A percentile compares a stretch with the other conserved stretches of the same genome.
phyloP scores from a whole-genome alignment of 257 asterid genomes.

The Paraleonurus japonicus region DNA sequence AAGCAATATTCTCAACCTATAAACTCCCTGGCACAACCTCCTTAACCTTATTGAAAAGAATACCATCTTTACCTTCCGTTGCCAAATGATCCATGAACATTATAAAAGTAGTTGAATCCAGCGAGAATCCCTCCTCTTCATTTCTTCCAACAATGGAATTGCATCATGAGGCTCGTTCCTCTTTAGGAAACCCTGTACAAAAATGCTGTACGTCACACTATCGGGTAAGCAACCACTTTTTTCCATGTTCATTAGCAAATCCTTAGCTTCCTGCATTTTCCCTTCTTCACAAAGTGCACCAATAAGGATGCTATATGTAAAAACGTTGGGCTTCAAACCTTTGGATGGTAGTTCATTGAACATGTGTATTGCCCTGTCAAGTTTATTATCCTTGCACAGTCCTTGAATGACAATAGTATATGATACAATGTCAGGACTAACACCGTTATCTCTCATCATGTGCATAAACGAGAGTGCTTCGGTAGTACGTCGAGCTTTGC shows the following conservation, averaged over 20 bases:
- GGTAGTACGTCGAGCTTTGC: not conserved
- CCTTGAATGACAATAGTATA: not conserved
- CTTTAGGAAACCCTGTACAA: constrained; percentile 1
- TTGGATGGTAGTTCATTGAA: not conserved
- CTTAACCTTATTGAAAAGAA: not conserved
- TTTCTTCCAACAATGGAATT: constrained; percentile 6
- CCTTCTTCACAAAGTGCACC: not conserved
- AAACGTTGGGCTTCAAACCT: not conserved
- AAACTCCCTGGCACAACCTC: not conserved
- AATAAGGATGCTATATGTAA: not conserved
- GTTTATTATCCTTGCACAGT: constrained; percentile 7
- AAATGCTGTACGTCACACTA: not conserved
- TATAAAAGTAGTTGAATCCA: not conserved
- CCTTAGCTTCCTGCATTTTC: not conserved
- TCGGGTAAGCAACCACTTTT: not conserved
- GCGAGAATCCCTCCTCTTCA: not conserved
- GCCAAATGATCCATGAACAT: not conserved
- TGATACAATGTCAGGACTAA: not conserved
- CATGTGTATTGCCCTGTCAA: not conserved
- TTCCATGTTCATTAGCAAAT: not conserved
- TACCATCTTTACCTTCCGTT: not conserved
- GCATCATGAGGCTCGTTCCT: not conserved
- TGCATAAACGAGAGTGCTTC: not conserved
- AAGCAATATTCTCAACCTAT: not conserved
- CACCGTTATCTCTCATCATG: constrained; percentile 6